Evolutionary conservation across 768 basidiomycete genomes (phyloP), one percentile per base, ranked within the genome.

Genomic region (Leccinum subtestaceum): DNA sequence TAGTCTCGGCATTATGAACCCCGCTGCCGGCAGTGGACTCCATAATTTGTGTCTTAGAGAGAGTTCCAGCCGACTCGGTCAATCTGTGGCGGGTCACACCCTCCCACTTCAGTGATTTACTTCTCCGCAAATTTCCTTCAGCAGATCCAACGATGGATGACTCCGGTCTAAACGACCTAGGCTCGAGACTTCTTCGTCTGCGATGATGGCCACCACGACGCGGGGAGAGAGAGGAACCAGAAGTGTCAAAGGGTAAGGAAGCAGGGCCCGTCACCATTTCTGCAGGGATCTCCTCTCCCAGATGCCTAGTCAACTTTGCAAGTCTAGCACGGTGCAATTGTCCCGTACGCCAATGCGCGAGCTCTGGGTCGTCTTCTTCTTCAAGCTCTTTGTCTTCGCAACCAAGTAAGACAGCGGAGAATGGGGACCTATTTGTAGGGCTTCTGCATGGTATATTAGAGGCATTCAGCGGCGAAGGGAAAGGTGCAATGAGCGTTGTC

Each of bases 231-330:
- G 50, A 23, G 13, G 36, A 55, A 19, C 2, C 27, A 19, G 45
- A 51, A 3, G 50, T 17, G 12, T 32, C 43, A 8, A 49, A 48
- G 27, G 58, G 55, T 52, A 45, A 21, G 34, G 53, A 43, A 34
- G 55, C 36, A 27, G 60, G 63, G 53, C 36, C 54, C 53, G 67
- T 59, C 27, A 74, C 56, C 53, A 79, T 65, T 45, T 75, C 77
- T 5, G 70, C 65, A 13, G 79, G 75, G 47, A 78, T 71, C 52
- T 74, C 67, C 60, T 77, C 74, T 49, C 77, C 76, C 7, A 77
- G 67, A 60, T 73, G 67, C 17, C 74, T 74, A 8, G 73, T 67
- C 54, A 78, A 66, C 64, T 77, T 78, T 17, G 70, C 74, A 40
- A 73, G 66, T 43, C 74, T 72, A 19, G 67, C 67, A 40, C 72